phyloP scores from a whole-genome alignment of 2,329 filamentous ascomycete genomes.

The Chrysosporium keratinophilum region DNA sequence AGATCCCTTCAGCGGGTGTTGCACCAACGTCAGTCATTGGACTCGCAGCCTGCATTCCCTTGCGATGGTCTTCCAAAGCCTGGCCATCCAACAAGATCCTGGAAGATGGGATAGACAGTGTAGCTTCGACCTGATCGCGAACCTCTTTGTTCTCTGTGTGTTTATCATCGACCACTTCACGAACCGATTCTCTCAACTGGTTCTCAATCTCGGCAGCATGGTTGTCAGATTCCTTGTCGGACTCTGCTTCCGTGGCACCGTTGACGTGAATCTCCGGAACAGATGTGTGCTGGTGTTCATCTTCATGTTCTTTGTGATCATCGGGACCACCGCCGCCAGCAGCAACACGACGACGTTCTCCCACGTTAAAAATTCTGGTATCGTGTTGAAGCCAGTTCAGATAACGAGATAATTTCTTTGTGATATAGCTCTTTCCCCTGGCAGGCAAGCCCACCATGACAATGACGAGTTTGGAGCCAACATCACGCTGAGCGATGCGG shows the following conservation, averaged over 20 bases:
- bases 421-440: constrained; percentile 95
- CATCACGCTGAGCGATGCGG: constrained; percentile 82
- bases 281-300: background rate
- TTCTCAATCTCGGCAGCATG: constrained; percentile 26
- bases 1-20: background rate
- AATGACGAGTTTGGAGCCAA: constrained; percentile 92
- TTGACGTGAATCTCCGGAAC: background rate
- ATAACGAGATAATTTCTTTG: constrained; percentile 92
- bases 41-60: constrained; percentile 10
- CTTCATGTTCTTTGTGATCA: background rate
- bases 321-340: constrained; percentile 37
- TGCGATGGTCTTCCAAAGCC: constrained; percentile 26
- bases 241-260: background rate
- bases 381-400: constrained; percentile 96
- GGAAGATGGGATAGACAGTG: constrained; percentile 39
- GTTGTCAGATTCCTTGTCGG: background rate
- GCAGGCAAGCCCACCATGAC: constrained; percentile 97
- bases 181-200: constrained; percentile 36
- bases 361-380: constrained; percentile 93
- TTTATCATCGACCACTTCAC: constrained; percentile 33
- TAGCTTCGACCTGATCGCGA: constrained; percentile 21
- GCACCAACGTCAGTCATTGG: constrained; percentile 12
- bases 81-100: constrained; percentile 52
- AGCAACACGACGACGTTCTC: constrained; percentile 73
- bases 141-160: constrained; percentile 21